Conservation (phyloP, 139 green algal genomes). For the Coccomyxa sp. region DNA sequence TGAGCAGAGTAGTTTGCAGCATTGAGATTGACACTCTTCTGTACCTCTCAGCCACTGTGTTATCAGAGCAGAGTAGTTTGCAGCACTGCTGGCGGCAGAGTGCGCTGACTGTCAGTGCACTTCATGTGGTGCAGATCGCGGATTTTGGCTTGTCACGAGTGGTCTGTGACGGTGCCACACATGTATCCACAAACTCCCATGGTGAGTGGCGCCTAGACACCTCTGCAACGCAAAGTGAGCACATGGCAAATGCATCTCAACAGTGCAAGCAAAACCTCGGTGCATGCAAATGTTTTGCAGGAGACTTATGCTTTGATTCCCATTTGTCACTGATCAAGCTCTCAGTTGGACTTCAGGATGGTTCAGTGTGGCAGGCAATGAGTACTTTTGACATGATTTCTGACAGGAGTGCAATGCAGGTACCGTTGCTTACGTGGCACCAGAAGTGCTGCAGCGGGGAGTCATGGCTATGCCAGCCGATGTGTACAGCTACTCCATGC, state of each 20-base stretch:
- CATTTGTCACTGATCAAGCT: too few relatives aligned
- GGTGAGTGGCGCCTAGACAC: background rate
- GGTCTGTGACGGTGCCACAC: background rate
- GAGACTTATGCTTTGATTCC: too few relatives aligned
- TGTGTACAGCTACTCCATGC: constrained; percentile 41
- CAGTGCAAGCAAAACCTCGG: background rate
- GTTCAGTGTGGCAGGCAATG: too few relatives aligned
- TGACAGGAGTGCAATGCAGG: background rate
- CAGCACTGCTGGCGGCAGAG: too few relatives aligned
- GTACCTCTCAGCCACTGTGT: background rate
- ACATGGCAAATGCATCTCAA: background rate
- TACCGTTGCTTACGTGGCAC: constrained; percentile 35
- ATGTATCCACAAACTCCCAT: background rate
- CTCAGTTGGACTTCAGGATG: too few relatives aligned
- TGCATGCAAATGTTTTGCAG: too few relatives aligned
- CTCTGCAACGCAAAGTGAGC: background rate
- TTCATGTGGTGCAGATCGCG: background rate
- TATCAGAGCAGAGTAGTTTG: too few relatives aligned
- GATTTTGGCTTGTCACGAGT: background rate
- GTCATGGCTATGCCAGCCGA: constrained; percentile 21
- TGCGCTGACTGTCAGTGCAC: too few relatives aligned
- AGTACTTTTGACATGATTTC: too few relatives aligned
- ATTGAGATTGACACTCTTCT: too few relatives aligned
- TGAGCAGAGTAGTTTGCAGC: too few relatives aligned
- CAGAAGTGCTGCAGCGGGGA: constrained; percentile 32